Evolutionary conservation across 148 eudicot genomes (phyloP), one percentile per base, ranked within the genome.

Genomic region (Amaranthus hypochondriacus): DNA sequence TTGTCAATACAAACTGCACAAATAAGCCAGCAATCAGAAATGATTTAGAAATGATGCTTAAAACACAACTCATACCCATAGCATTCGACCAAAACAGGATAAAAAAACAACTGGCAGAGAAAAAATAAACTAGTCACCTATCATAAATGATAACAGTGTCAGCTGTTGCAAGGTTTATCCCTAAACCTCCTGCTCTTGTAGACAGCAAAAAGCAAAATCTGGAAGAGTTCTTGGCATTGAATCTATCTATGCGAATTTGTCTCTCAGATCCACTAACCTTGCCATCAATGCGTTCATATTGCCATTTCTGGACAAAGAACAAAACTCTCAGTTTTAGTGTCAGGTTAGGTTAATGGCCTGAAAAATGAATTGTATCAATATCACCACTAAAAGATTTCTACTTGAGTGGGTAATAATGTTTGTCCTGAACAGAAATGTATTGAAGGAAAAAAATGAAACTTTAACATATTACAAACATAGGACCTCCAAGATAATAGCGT

Each of bases 161-260:
- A 47, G 99, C 99, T 10, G 99, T 96, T n/a, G 99, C 97, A 76
- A 96, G 97, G 83, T 96, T 96, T 77, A 96, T 96, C 55, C 99
- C 99, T 81, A 96, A 78, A 76, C 99, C 99, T 60, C 99, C 99
- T 69, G 99, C 99, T 86, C 99, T 90, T 62, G 99, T 96, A 52
- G 99, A 96, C 51, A 96, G 81, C 83, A 96, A 80, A 74, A 96
- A 96, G 76, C 99, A 96, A 81, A 96, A 96, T 75, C 90, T 87
- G 58, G 96, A 85, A 69, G 99, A 96, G 76, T 87, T 96, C 79
- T 86, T 88, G n/a, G 94, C 97, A 81, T 96, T 96, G 77, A 89
- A 96, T 74, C 97, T 88, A 78, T 96, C 99, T 61, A 96, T 96
- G 43, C 97, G 94, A 73, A 96, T 84, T 82, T 96, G 99, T 71